Evolutionary conservation across 2,329 filamentous ascomycete species (phyloP).

Genomic region (Cladophialophora chaetospira): DNA sequence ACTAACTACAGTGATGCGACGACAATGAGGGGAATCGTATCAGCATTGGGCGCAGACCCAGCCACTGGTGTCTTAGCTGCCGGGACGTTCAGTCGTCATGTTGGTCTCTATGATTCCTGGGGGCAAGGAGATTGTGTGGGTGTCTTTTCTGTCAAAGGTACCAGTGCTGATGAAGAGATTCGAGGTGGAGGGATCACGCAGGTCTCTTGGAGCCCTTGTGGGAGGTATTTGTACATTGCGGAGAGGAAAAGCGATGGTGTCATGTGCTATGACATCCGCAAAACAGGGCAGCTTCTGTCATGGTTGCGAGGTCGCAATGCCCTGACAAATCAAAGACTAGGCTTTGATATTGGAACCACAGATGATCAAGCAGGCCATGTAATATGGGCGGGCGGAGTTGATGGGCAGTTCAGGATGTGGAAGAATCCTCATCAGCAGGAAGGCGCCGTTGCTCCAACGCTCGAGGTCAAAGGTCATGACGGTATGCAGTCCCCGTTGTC

Average conservation of each 20-base stretch:
- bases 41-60: slow-evolving; percentile 51
- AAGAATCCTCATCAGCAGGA: slow-evolving; percentile 45
- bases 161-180: slow-evolving; percentile 42
- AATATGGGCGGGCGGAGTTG: slow-evolving; percentile 61
- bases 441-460: slow-evolving; percentile 47
- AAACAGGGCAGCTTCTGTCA: slow-evolving; percentile 53
- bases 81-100: slow-evolving; percentile 57
- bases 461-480: slow-evolving; percentile 48
- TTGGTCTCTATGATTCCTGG: slow-evolving; percentile 58
- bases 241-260: slow-evolving; percentile 60
- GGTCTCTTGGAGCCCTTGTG: slow-evolving; percentile 60
- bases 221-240: slow-evolving; percentile 59
- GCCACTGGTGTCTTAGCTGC: slow-evolving; percentile 55
- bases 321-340: slow-evolving; percentile 58
- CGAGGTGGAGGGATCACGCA: slow-evolving; percentile 58
- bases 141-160: slow-evolving; percentile 51
- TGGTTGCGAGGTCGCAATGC: slow-evolving; percentile 51
- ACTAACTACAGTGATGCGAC: slow-evolving; percentile 22
- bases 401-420: slow-evolving; percentile 58
- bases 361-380: slow-evolving; percentile 47
- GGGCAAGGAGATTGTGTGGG: slow-evolving; percentile 54
- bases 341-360: slow-evolving; percentile 53
- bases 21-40: slow-evolving; percentile 59
- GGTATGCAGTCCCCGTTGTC: slow-evolving; percentile 37
- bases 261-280: slow-evolving; percentile 61